phyloP scores from a whole-genome alignment of 768 basidiomycete species.

The Tulasnella sp. region DNA sequence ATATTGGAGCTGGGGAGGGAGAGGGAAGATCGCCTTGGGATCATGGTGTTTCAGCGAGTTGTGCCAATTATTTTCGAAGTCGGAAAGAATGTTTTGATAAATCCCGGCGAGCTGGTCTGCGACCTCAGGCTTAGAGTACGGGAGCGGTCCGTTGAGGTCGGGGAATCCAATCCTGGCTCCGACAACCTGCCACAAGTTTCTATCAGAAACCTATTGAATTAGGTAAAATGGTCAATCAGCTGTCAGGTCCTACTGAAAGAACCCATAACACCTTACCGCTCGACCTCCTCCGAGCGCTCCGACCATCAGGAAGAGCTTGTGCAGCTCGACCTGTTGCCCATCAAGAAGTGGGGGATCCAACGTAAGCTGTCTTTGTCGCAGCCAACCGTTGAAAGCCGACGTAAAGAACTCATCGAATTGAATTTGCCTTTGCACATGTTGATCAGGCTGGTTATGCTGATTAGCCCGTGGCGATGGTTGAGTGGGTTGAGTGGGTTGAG shows the following conservation, averaged over 20 bases:
- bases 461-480: neutral
- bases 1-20: neutral
- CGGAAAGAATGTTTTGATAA: neutral
- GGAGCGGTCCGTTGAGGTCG: neutral
- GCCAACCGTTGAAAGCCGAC: neutral
- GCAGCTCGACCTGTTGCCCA: neutral
- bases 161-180: constrained; percentile 6
- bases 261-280: neutral
- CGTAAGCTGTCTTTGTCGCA: neutral
- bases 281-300: neutral
- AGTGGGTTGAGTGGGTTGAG: neutral
- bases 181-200: neutral
- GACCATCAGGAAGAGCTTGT: constrained; percentile 1
- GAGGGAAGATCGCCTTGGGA: neutral
- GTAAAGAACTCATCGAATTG: neutral
- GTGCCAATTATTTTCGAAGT: constrained; percentile 4
- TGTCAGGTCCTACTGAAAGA: no score
- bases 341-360: neutral
- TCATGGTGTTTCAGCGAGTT: neutral
- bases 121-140: neutral
- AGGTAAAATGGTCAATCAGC: neutral
- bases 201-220: neutral
- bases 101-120: neutral
- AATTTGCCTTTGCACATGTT: no score
- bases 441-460: neutral